Evolutionary conservation across 331 rosid genomes (phyloP).

Genomic region (Malus hybrid): DNA sequence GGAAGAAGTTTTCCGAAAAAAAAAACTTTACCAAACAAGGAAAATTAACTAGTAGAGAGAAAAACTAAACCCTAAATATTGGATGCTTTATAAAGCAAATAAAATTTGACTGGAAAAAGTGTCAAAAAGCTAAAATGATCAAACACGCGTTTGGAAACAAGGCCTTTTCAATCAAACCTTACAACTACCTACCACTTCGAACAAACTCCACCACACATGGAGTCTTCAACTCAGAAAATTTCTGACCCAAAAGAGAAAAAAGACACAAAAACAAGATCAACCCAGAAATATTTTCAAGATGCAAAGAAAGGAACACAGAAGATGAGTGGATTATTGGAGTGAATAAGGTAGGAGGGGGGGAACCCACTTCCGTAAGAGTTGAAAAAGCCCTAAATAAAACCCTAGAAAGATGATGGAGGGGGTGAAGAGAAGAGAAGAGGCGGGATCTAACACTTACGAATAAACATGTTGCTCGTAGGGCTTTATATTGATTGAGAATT

Average conservation of each 20-base stretch:
- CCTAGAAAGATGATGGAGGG: background rate
- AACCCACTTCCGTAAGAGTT: constrained; percentile 1
- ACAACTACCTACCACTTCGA: background rate
- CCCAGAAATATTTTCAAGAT: background rate
- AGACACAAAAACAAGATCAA: background rate
- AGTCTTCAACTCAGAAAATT: background rate
- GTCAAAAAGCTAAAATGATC: constrained; percentile 15
- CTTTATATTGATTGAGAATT: too few species aligned
- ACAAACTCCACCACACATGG: background rate
- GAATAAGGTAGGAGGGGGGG: background rate
- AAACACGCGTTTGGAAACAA: constrained; percentile 16
- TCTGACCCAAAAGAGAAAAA: background rate
- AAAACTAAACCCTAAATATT: background rate
- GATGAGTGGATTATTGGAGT: background rate
- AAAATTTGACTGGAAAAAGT: constrained; percentile 31
- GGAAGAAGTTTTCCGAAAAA: background rate
- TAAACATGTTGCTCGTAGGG: too few species aligned
- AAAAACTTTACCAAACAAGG: background rate
- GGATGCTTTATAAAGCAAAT: background rate
- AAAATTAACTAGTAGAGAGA: background rate
- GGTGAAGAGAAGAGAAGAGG: background rate
- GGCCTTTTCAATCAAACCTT: constrained; percentile 2
- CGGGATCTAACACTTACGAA: background rate
- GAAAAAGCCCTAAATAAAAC: constrained; percentile 26
- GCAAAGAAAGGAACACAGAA: too few species aligned